Conservation (phyloP, 345 rosid genomes). For the Bretschneidera sinensis region DNA sequence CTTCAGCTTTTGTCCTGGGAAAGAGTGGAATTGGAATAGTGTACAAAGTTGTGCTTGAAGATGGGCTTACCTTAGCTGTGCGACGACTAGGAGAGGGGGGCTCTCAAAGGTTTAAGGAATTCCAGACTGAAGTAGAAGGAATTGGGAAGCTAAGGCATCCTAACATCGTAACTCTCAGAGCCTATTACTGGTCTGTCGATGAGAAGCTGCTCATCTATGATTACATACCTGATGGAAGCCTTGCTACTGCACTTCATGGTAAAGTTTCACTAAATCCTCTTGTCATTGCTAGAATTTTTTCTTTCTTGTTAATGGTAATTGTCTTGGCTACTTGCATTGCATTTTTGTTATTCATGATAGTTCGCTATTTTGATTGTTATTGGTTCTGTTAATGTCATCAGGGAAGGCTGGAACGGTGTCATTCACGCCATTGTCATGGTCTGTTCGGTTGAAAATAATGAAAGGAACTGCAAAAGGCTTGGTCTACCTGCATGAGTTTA, state of each 20-base stretch:
- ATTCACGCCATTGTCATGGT: slow-evolving; percentile 64
- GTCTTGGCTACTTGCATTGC: neutral
- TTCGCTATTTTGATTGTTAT: neutral
- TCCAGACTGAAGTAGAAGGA: slow-evolving; percentile 94
- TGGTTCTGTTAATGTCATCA: slow-evolving; percentile 22
- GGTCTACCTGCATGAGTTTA: slow-evolving; percentile 81
- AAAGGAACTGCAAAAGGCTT: slow-evolving; percentile 77
- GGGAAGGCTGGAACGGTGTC: slow-evolving; percentile 76
- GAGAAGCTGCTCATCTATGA: slow-evolving; percentile 94
- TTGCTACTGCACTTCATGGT: slow-evolving; percentile 84
- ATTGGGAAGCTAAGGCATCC: slow-evolving; percentile 92
- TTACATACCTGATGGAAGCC: slow-evolving; percentile 77
- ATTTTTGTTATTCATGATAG: neutral
- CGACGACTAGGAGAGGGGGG: slow-evolving; percentile 97
- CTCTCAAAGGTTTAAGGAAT: slow-evolving; percentile 91
- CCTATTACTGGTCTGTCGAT: slow-evolving; percentile 97
- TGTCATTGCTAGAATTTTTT: neutral
- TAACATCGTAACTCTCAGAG: slow-evolving; percentile 74
- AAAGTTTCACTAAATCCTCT: slow-evolving; percentile 15
- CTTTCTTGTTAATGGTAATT: too few species aligned
- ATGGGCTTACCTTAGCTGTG: slow-evolving; percentile 79
- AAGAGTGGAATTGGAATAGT: slow-evolving; percentile 96
- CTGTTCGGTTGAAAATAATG: slow-evolving; percentile 59
- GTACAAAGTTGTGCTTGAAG: slow-evolving; percentile 94
- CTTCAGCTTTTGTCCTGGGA: slow-evolving; percentile 92